These are phyloP conservation scores for Sarocladium strictum DNA, from an alignment of 2,329 filamentous ascomycete genomes.

Conservation along the genomic window DNA sequence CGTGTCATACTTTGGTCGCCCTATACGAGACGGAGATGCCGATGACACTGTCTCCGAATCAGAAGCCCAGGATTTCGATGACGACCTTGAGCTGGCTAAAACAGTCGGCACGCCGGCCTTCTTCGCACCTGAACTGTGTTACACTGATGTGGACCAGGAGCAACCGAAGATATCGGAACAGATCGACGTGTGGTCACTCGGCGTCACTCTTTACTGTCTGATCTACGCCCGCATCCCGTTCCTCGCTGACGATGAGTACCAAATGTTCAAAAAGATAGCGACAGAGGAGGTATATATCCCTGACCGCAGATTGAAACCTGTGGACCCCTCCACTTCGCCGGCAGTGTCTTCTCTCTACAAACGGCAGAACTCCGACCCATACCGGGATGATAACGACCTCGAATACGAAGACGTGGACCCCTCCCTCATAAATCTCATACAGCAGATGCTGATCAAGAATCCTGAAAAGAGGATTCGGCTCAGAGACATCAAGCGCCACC, in stretches of 20 bases:
- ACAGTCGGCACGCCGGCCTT: slow-evolving; percentile 97
- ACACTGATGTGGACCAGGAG: slow-evolving; percentile 66
- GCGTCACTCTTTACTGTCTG: slow-evolving; percentile 92
- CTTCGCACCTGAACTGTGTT: slow-evolving; percentile 94
- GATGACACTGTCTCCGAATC: slow-evolving; percentile 71
- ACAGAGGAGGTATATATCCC: slow-evolving; percentile 91
- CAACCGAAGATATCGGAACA: slow-evolving; percentile 81
- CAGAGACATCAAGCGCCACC: slow-evolving; percentile 87
- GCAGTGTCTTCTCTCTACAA: slow-evolving; percentile 49
- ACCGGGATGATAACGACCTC: slow-evolving; percentile 71
- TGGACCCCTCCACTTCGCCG: slow-evolving; percentile 54
- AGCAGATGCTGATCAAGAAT: slow-evolving; percentile 79
- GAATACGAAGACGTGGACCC: slow-evolving; percentile 83
- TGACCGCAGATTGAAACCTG: slow-evolving; percentile 70
- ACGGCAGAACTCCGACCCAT: slow-evolving; percentile 56
- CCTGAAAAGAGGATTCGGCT: slow-evolving; percentile 83
- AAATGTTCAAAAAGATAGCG: slow-evolving; percentile 86
- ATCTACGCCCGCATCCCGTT: slow-evolving; percentile 93
- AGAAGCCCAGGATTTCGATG: slow-evolving; percentile 81
- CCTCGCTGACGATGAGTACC: slow-evolving; percentile 83
- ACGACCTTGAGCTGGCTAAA: slow-evolving; percentile 94
- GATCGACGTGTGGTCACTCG: slow-evolving; percentile 96
- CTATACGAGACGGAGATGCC: slow-evolving; percentile 74
- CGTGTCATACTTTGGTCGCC: slow-evolving; percentile 91
- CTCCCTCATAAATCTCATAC: slow-evolving; percentile 70